Evolutionary conservation across 2,329 filamentous ascomycete genomes (phyloP).

Genomic region (Colletotrichum eremochloae): DNA sequence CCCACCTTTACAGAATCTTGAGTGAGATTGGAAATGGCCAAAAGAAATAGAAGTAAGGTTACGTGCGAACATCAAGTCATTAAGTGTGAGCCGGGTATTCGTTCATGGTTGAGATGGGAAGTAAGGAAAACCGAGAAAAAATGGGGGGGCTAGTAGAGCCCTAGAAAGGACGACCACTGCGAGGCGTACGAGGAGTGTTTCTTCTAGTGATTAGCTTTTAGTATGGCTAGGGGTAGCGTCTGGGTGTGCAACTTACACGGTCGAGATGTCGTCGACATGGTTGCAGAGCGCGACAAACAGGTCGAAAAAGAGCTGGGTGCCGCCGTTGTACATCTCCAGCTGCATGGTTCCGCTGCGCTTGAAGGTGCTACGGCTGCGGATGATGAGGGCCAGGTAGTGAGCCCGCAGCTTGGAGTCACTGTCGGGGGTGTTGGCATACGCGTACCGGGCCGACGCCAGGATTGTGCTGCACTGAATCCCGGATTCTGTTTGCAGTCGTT

Average conservation of each 20-base stretch:
- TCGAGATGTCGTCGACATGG: conserved; percentile 80
- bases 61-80: conserved; percentile 44
- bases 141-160: background rate
- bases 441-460: conserved; percentile 87
- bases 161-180: conserved; percentile 56
- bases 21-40: background rate
- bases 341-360: conserved; percentile 97
- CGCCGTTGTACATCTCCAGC: conserved; percentile 90
- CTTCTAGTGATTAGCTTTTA: conserved; percentile 41
- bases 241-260: conserved; percentile 60
- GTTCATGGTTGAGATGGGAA: conserved; percentile 16
- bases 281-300: conserved; percentile 94
- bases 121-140: background rate
- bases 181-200: conserved; percentile 54
- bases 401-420: conserved; percentile 91
- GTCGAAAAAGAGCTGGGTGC: conserved; percentile 88
- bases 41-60: conserved; percentile 12
- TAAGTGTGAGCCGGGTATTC: conserved; percentile 42
- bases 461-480: conserved; percentile 89
- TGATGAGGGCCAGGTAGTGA: conserved; percentile 93
- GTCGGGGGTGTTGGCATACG: conserved; percentile 90
- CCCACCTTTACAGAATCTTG: background rate
- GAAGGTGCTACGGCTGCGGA: conserved; percentile 87
- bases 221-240: background rate
- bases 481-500: conserved; percentile 63